Evolutionary conservation across 306 rosid genomes (phyloP).

Genomic region (Lupinus albus): DNA sequence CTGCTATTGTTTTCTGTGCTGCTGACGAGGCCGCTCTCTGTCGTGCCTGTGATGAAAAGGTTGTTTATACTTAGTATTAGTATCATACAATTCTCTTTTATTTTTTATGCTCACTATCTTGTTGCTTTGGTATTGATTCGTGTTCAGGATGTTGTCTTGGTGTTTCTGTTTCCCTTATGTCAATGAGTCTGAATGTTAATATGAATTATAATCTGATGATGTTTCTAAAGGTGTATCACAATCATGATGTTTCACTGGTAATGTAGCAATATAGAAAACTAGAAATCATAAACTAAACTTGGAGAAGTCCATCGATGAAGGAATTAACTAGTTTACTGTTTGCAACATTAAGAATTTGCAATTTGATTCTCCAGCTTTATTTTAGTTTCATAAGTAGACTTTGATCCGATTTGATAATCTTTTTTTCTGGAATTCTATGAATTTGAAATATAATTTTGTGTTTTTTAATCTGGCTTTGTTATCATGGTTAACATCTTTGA

Average conservation of each 20-base stretch:
- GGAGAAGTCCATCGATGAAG: not conserved
- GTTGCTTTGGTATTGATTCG: not conserved
- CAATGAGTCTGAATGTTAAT: not conserved
- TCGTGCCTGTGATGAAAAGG: slow-evolving; percentile 90
- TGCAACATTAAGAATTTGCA: slow-evolving; percentile 14
- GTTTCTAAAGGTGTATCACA: not conserved
- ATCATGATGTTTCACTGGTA: slow-evolving; percentile 21
- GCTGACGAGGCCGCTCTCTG: slow-evolving; percentile 99
- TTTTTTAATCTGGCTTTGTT: slow-evolving; percentile 23
- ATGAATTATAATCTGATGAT: slow-evolving; percentile 3
- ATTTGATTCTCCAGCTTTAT: slow-evolving; percentile 4
- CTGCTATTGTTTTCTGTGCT: slow-evolving; percentile 94
- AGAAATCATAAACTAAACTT: slow-evolving; percentile 10
- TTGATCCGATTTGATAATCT: slow-evolving; percentile 11
- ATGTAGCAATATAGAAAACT: slow-evolving; percentile 19
- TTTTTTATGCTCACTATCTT: not conserved
- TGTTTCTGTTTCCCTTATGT: slow-evolving; percentile 1
- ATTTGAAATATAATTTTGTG: slow-evolving; percentile 31
- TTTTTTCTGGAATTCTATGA: slow-evolving; percentile 9
- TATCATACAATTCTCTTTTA: not conserved
- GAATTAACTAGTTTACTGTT: not conserved
- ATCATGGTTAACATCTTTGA: slow-evolving; percentile 30
- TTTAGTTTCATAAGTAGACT: slow-evolving; percentile 10
- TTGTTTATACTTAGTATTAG: slow-evolving; percentile 16
- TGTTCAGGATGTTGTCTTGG: not conserved